These are phyloP conservation scores for Didymella exigua DNA, from an alignment of 2,329 filamentous ascomycete genomes.

Conservation along the genomic window DNA sequence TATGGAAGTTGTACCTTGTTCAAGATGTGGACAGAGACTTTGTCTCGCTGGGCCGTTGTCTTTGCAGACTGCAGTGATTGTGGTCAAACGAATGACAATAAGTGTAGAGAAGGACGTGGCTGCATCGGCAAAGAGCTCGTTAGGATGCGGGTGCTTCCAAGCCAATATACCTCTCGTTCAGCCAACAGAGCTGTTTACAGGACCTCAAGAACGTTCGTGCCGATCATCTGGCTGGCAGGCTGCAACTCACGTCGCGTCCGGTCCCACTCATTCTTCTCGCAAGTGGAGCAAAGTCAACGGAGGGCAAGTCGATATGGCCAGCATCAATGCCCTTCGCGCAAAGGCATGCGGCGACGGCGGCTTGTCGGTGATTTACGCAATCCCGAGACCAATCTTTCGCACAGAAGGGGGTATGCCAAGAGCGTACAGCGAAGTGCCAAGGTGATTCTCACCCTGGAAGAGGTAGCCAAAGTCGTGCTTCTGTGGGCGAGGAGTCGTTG, in stretches of 20 bases:
- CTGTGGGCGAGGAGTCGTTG: neutral
- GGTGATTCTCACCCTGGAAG: neutral
- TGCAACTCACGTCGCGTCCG: neutral
- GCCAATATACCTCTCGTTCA: constrained; percentile 4
- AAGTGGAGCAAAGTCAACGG: neutral
- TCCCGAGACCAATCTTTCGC: neutral
- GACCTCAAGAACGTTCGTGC: neutral
- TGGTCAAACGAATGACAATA: constrained; percentile 8
- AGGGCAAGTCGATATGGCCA: neutral
- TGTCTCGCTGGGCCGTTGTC: neutral
- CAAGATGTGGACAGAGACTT: neutral
- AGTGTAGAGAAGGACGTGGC: constrained; percentile 6
- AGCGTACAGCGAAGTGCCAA: neutral
- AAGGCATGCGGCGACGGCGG: constrained; percentile 7
- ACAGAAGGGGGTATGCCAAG: neutral
- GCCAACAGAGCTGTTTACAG: neutral
- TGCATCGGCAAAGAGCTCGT: constrained; percentile 3
- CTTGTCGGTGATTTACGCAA: neutral
- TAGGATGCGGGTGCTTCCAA: neutral
- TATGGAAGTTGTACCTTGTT: constrained; percentile 2
- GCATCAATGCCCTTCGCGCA: neutral
- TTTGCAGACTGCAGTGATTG: constrained; percentile 5
- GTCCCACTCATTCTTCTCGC: constrained; percentile 1
- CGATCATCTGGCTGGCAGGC: neutral
- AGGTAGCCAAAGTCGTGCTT: neutral